Evolutionary conservation across 257 asterid species (phyloP).

Genomic region (Solanum infundibuliforme): DNA sequence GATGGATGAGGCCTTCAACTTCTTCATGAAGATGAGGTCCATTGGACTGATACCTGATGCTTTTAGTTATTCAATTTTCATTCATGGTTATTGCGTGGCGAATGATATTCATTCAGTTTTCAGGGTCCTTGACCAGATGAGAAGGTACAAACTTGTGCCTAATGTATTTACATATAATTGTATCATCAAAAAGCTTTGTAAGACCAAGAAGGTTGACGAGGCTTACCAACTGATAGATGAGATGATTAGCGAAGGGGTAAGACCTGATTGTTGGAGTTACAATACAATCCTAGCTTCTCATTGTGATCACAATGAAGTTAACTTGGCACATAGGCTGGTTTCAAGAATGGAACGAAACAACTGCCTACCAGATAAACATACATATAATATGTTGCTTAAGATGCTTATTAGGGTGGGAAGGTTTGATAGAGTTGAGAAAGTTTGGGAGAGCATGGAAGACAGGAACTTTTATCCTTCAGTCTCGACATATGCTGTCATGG

Average conservation of each 20-base stretch:
- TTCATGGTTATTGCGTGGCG: conserved; percentile 44
- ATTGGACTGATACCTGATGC: conserved; percentile 72
- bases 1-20: conserved; percentile 52
- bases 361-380: conserved; percentile 45
- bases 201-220: conserved; percentile 46
- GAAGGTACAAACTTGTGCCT: conserved; percentile 48
- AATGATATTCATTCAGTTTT: conserved; percentile 61
- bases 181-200: conserved; percentile 68
- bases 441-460: conserved; percentile 68
- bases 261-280: conserved; percentile 73
- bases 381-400: conserved; percentile 76
- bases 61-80: conserved; percentile 61
- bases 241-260: conserved; percentile 41
- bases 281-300: conserved; percentile 54
- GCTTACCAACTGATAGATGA: conserved; percentile 65
- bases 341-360: conserved; percentile 46
- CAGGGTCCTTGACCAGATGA: conserved; percentile 62
- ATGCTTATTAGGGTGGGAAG: conserved; percentile 79
- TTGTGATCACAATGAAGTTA: conserved; percentile 73
- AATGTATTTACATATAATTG: conserved; percentile 69
- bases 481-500: conserved; percentile 76
- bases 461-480: conserved; percentile 64
- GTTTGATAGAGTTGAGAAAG: conserved; percentile 57
- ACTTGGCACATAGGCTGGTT: conserved; percentile 45
- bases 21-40: conserved; percentile 41